Evolutionary conservation across 1,139 yeast species (phyloP), one percentile per base, ranked within the genome.

Genomic region (Pichiaceae sp.): DNA sequence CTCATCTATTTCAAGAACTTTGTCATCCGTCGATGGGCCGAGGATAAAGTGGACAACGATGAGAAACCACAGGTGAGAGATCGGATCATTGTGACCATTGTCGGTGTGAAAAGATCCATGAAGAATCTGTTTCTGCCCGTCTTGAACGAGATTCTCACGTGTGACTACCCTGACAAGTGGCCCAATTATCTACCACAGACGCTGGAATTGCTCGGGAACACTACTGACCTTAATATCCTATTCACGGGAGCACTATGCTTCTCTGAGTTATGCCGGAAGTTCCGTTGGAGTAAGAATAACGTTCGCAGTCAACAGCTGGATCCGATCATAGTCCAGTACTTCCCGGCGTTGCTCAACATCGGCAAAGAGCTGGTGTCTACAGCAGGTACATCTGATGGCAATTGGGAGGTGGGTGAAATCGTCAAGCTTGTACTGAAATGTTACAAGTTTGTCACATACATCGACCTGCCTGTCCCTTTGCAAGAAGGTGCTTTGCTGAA

Each of bases 1-100:
- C 94, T 95, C 0, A 80, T 91, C 21, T 89, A 78, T 57, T 76
- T 91, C 61, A 91, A 91, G 56, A 91, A 91, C 56, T 67, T 78
- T 42, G 68, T 87, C 20, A 62, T 70, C 12, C 71, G 72, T 40
- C 69, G 70, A 43, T 91, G 97, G 97, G 53, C 53, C 14, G 48
- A 46, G 29, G 67, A 62, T 4, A 48, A 53, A 17, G 75, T 86
- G 15, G 80, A 75, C 45, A 64, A 66, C 8, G 86, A 72, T 44
- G 96, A 89, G 53, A 81, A 78, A 50, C 83, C 82, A 1, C 64
- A 72, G 27, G 75, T 91, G 40, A 75, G 81, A 43, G 82, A 78
- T 14, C 64, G 80, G 29, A 53, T 83, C 27, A 59, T 81, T 32
- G 55, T 62, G 1, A 67, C 68, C 2, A 55, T 74, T 34, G 63